These are phyloP conservation scores for Meyerozyma elateridarum DNA, from an alignment of 1,139 yeast genomes.

Conservation along the genomic window DNA sequence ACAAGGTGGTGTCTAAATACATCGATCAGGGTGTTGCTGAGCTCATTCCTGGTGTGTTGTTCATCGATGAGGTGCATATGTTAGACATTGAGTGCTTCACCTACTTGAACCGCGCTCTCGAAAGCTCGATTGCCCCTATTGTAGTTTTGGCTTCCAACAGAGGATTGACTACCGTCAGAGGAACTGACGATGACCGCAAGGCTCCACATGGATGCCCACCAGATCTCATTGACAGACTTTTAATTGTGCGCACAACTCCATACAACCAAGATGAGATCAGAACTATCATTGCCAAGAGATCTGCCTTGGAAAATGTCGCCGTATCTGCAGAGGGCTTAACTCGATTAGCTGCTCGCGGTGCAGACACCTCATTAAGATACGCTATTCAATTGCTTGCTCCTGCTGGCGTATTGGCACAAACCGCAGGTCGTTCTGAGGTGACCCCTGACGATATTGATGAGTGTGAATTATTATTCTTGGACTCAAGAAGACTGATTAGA, in stretches of 20 bases:
- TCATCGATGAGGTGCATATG: slow-evolving; percentile 98
- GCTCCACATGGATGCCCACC: slow-evolving; percentile 98
- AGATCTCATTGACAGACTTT: slow-evolving; percentile 83
- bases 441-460: slow-evolving; percentile 74
- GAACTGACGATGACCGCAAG: slow-evolving; percentile 68
- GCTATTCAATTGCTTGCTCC: slow-evolving; percentile 90
- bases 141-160: slow-evolving; percentile 94
- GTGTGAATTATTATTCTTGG: slow-evolving; percentile 79
- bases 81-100: slow-evolving; percentile 94
- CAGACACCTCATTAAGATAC: slow-evolving; percentile 78
- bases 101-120: slow-evolving; percentile 88
- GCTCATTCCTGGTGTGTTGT: slow-evolving; percentile 93
- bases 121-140: slow-evolving; percentile 86
- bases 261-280: slow-evolving; percentile 80
- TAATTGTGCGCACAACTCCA: slow-evolving; percentile 88
- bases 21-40: slow-evolving; percentile 98
- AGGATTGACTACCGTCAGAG: slow-evolving; percentile 87
- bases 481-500: slow-evolving; percentile 79
- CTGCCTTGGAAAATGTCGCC: slow-evolving; percentile 67
- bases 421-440: slow-evolving; percentile 70
- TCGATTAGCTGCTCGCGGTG: slow-evolving; percentile 66
- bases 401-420: slow-evolving; percentile 74
- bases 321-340: slow-evolving; percentile 66
- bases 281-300: slow-evolving; percentile 76
- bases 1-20: slow-evolving; percentile 92